phyloP scores from a whole-genome alignment of 495 filamentous ascomycete genomes.

The Neurospora sp. region DNA sequence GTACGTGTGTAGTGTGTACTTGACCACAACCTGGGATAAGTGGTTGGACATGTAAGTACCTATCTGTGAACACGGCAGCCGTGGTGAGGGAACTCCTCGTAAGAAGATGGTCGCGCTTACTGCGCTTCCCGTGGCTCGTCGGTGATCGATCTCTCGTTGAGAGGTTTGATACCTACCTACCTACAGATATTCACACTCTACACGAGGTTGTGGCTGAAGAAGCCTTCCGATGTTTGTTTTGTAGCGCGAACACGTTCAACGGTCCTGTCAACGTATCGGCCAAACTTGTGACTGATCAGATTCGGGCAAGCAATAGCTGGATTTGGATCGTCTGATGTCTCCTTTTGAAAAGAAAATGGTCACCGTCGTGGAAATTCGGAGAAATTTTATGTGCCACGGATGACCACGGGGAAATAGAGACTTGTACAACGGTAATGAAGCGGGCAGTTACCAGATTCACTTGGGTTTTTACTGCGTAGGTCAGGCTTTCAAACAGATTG shows the following conservation, averaged over 20 bases:
- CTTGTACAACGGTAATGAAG: not conserved
- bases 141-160: no score
- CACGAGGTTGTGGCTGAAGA: not conserved
- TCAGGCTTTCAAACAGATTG: not conserved
- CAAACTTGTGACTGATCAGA: not conserved
- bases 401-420: not conserved
- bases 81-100: not conserved
- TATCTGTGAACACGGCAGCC: no score
- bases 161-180: no score
- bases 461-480: not conserved
- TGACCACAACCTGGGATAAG: no score
- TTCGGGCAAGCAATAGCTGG: not conserved
- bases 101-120: not conserved
- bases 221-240: not conserved
- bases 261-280: not conserved
- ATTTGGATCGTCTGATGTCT: not conserved
- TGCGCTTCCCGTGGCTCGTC: not conserved
- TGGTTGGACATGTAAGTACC: no score
- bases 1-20: no score
- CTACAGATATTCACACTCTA: not conserved
- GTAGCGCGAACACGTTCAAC: not conserved
- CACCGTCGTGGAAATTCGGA: not conserved
- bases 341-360: not conserved
- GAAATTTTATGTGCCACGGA: not conserved
- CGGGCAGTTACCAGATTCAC: not conserved